Conservation (phyloP, 176 grass and related monocot genomes). For the Cenchrus americanus region DNA sequence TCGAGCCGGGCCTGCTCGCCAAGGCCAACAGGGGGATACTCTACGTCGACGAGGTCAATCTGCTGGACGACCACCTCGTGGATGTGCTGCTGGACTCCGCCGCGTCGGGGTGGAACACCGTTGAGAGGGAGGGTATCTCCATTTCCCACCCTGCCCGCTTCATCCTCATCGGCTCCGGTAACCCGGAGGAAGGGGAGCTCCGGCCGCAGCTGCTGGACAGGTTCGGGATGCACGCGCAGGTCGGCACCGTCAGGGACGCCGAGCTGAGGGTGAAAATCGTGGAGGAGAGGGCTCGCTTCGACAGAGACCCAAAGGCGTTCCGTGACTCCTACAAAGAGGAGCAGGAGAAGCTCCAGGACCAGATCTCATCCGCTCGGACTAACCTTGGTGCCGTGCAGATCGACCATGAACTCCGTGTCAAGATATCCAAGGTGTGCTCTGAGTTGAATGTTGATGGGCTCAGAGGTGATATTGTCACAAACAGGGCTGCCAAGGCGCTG, state of each 20-base stretch:
- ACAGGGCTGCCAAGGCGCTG: conserved; percentile 88
- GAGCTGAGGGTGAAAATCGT: conserved; percentile 98
- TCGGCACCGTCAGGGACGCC: conserved; percentile 81
- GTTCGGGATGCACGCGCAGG: conserved; percentile 98
- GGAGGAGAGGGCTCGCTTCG: conserved; percentile 85
- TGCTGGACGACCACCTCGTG: conserved; percentile 92
- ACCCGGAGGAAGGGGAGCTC: conserved; percentile 95
- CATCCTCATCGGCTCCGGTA: conserved; percentile 96
- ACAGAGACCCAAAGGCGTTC: conserved; percentile 81
- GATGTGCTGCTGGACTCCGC: conserved; percentile 91
- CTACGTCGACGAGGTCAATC: conserved; percentile 95
- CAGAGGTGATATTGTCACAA: conserved; percentile 91
- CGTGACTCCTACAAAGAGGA: conserved; percentile 72
- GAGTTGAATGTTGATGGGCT: conserved; percentile 96
- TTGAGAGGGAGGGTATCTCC: conserved; percentile 98
- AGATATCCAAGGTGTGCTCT: conserved; percentile 91
- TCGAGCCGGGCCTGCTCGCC: conserved; percentile 89
- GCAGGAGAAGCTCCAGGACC: conserved; percentile 85
- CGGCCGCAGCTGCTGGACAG: conserved; percentile 92
- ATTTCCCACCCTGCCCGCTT: conserved; percentile 96
- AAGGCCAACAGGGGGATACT: conserved; percentile 98
- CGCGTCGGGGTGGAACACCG: conserved; percentile 94
- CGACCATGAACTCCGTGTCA: conserved; percentile 88
- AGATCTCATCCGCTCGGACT: conserved; percentile 69
- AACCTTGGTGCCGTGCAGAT: conserved; percentile 73